Conservation (phyloP, 1,139 yeast genomes). For the Kazachstania sp. region DNA sequence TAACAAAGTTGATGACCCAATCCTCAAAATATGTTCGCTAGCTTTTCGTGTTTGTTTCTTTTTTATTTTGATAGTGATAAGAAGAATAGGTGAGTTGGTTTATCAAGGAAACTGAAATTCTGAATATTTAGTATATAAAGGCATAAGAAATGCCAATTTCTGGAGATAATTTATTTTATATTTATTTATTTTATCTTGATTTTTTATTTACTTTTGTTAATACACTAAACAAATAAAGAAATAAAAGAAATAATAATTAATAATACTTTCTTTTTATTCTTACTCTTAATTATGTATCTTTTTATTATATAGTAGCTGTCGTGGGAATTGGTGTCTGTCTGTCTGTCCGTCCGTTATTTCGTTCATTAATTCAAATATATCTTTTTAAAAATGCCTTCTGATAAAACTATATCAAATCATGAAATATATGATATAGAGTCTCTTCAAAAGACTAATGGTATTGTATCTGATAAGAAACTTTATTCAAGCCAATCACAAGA, state of each 20-base stretch:
- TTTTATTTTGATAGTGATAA: no score
- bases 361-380: background rate
- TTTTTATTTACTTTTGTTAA: background rate
- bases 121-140: background rate
- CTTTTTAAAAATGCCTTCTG: background rate
- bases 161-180: background rate
- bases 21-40: no score
- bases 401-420: background rate
- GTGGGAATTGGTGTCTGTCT: background rate
- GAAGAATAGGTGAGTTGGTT: no score
- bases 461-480: background rate
- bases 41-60: no score
- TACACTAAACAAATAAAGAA: background rate
- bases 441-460: background rate
- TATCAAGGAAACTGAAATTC: no score
- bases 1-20: no score
- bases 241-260: slow-evolving; percentile 1
- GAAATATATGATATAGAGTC: slow-evolving; percentile 1
- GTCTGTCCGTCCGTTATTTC: background rate
- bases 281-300: background rate
- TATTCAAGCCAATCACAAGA: background rate
- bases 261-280: background rate
- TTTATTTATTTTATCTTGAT: background rate
- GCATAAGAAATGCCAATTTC: background rate
- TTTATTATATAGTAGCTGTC: background rate